A percentile compares a stretch with the other conserved stretches of the same genome.
phyloP scores from a whole-genome alignment of 2,329 filamentous ascomycete genomes.

The Botrytis galanthina region DNA sequence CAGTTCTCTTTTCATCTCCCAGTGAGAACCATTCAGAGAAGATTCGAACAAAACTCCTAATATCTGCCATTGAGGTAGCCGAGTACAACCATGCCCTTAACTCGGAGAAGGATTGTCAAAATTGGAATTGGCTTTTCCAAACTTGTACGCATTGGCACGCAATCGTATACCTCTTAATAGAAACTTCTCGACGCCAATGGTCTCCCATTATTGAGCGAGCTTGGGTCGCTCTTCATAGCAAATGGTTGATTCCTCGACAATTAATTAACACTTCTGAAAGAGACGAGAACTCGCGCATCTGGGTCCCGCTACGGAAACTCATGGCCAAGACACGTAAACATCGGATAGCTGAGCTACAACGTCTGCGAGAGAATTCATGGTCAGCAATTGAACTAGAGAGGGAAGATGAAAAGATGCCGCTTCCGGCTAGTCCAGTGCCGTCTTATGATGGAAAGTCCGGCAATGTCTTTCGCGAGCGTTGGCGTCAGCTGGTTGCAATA shows the following conservation, averaged over 20 bases:
- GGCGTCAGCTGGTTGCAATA: constrained; percentile 36
- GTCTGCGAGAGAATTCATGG: constrained; percentile 35
- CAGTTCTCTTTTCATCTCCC: constrained; percentile 46
- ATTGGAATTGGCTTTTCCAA: constrained; percentile 43
- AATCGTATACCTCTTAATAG: constrained; percentile 41
- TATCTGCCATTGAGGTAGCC: constrained; percentile 53
- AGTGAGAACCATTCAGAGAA: constrained; percentile 42
- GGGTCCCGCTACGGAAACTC: constrained; percentile 58
- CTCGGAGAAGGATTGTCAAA: constrained; percentile 47
- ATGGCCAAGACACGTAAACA: constrained; percentile 52
- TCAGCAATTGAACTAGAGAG: constrained; percentile 31
- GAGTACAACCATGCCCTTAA: constrained; percentile 57
- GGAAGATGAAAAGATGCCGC: constrained; percentile 27
- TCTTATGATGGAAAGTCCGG: constrained; percentile 25
- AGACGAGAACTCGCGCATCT: constrained; percentile 52
- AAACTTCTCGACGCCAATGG: constrained; percentile 38
- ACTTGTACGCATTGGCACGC: constrained; percentile 44
- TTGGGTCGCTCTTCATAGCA: constrained; percentile 40
- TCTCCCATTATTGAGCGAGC: constrained; percentile 41
- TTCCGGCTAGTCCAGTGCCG: constrained; percentile 37
- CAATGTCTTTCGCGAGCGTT: constrained; percentile 35
- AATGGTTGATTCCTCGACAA: constrained; percentile 25
- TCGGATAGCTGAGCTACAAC: constrained; percentile 38
- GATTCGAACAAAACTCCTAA: constrained; percentile 47
- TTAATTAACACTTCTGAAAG: constrained; percentile 23